phyloP scores from a whole-genome alignment of 2,329 filamentous ascomycete species.

The Dactylellina leptospora region DNA sequence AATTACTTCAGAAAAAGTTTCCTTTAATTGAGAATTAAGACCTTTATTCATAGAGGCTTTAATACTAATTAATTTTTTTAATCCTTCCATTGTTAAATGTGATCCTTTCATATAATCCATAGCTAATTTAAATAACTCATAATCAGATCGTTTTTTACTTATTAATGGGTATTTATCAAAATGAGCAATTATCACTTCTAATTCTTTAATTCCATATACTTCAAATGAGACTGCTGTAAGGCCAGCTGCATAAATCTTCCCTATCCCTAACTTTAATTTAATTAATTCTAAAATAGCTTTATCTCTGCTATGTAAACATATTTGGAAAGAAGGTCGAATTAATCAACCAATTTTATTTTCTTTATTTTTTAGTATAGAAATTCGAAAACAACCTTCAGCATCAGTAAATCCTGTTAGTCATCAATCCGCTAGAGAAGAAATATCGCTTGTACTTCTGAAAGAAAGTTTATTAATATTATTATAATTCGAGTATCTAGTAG shows the following conservation, averaged over 20 bases:
- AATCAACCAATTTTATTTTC: too few species aligned
- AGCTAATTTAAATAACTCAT: constrained; percentile 22
- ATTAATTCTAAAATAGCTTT: too few species aligned
- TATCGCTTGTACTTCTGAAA: too few species aligned
- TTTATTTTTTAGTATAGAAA: too few species aligned
- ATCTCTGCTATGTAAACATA: too few species aligned
- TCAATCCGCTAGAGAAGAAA: too few species aligned
- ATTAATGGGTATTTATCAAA: constrained; percentile 28
- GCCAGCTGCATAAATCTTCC: background rate
- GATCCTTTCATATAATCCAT: background rate
- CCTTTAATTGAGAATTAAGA: constrained; percentile 10
- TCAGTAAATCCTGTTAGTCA: too few species aligned
- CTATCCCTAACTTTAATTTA: too few species aligned
- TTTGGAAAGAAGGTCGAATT: too few species aligned
- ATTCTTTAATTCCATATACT: background rate
- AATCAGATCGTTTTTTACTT: constrained; percentile 9
- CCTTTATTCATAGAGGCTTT: constrained; percentile 6
- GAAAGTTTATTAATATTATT: too few species aligned
- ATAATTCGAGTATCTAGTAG: too few species aligned
- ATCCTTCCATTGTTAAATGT: constrained; percentile 5
- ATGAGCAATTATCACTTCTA: constrained; percentile 9
- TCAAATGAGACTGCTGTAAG: background rate
- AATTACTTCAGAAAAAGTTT: constrained; percentile 6
- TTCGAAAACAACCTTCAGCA: too few species aligned
- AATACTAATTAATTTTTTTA: constrained; percentile 2